Evolutionary conservation across 257 asterid genomes (phyloP), one percentile per base, ranked within the genome.

Genomic region (Nicotiana undulata): DNA sequence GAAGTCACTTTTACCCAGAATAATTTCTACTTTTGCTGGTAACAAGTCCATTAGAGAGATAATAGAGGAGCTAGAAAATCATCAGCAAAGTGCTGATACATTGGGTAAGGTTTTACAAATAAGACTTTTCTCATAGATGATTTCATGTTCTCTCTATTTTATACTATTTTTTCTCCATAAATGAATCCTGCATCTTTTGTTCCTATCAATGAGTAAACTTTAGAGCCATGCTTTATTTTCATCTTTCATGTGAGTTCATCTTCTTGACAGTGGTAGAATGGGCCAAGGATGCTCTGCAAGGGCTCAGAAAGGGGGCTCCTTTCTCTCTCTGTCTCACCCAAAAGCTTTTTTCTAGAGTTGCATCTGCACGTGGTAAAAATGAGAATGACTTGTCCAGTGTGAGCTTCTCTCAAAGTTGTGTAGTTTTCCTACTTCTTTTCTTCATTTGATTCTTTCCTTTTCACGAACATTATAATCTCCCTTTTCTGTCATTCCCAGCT

Each of bases 201-300:
- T 63, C 63, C 9, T 56, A 56, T 20, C 63, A 56, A 20, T 28
- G 60, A 1, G 9, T 70, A 46, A 72, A 72, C 26, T 20, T 12
- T 40, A 12, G 34, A 46, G 22, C 7, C 77, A 44, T 70, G 58
- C 77, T 68, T 37, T 40, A 22, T 40, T 44, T 70, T 12, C 60
- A 72, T 72, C 24, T 40, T 46, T 72, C 60, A 72, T 22, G 59
- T 10, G 15, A 44, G 77, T 44, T 72, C 55, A 46, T 72, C 52
- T 51, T 37, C 46, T 83, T 58, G 76, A 70, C 94, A 95, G 99
- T 92, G 93, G 94, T 96, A 11, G 97, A 89, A 81, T 93, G 99
- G 99, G 99, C 98, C 6, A 92, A 89, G 87, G 99, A 95, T 83
- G 97, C 99, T 80, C 77, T 92, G 85, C 94, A 89, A 90, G 99